Percentiles rank a stretch among this genome's conserved stretches.
phyloP scores from a whole-genome alignment of 768 basidiomycete species.

The Brasilioporus rufonigricans region DNA sequence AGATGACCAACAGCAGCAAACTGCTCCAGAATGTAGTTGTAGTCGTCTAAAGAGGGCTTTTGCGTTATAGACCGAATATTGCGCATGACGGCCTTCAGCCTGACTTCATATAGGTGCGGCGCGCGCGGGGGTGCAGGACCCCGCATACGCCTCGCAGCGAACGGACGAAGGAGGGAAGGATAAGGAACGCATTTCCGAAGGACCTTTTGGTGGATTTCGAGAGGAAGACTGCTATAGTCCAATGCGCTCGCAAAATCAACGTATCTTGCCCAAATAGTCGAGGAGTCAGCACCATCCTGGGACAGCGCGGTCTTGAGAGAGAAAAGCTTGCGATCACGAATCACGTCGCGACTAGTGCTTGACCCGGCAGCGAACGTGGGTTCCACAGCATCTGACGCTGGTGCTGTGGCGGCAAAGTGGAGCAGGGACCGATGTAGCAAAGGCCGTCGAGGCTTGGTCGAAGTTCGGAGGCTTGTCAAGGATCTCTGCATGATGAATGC shows the following conservation, averaged over 20 bases:
- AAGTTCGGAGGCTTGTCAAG: constrained; percentile 18
- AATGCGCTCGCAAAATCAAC: constrained; percentile 49
- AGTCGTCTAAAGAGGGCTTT: constrained; percentile 58
- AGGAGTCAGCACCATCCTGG: constrained; percentile 35
- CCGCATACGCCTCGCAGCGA: constrained; percentile 41
- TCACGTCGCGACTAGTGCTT: constrained; percentile 3
- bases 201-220: constrained; percentile 66
- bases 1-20: constrained; percentile 77
- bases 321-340: constrained; percentile 26
- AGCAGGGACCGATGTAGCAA: constrained; percentile 5
- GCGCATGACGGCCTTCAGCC: constrained; percentile 64
- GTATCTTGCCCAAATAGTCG: constrained; percentile 66
- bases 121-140: constrained; percentile 34
- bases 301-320: constrained; percentile 31
- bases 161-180: constrained; percentile 42
- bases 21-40: constrained; percentile 70
- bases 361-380: constrained; percentile 4
- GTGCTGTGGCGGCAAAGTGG: constrained; percentile 12
- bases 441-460: constrained; percentile 7
- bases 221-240: constrained; percentile 51
- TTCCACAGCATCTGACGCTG: constrained; percentile 1
- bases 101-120: constrained; percentile 60
- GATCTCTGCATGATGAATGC: constrained; percentile 23
- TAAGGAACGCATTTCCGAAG: constrained; percentile 63
- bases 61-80: constrained; percentile 56